These are phyloP conservation scores for Salvia sclarea DNA, from an alignment of 305 asterid species.

Conservation along the genomic window DNA sequence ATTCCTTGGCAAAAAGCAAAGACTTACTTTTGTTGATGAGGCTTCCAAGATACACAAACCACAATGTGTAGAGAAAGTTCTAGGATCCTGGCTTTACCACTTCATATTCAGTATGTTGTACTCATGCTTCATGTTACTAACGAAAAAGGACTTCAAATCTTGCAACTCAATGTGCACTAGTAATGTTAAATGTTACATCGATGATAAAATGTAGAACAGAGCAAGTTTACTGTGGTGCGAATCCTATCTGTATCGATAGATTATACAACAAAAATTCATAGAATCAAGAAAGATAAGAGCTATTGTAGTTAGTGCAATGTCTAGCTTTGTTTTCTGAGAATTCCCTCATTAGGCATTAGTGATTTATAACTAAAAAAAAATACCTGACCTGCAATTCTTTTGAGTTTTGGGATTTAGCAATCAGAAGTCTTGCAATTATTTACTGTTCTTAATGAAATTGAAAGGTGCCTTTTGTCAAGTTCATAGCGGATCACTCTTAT, in stretches of 20 bases:
- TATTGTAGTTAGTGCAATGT: no score
- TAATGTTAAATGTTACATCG: not conserved
- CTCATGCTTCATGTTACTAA: not conserved
- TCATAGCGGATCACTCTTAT: not conserved
- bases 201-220: not conserved
- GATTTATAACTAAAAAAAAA: not conserved
- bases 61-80: not conserved
- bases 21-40: slow-evolving; percentile 11
- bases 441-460: not conserved
- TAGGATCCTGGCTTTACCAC: not conserved
- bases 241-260: not conserved
- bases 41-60: slow-evolving; percentile 6
- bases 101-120: not conserved
- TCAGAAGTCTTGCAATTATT: not conserved
- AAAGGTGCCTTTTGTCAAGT: not conserved
- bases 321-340: no score
- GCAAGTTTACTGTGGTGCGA: not conserved
- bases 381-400: not conserved
- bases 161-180: not conserved
- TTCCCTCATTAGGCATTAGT: not conserved
- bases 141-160: not conserved
- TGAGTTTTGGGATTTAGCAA: slow-evolving; percentile 1
- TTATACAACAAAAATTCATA: not conserved
- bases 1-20: slow-evolving; percentile 21
- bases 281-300: slow-evolving; percentile 2